These are phyloP conservation scores for Physaria fendleri DNA, from an alignment of 345 rosid genomes.

Conservation along the genomic window DNA sequence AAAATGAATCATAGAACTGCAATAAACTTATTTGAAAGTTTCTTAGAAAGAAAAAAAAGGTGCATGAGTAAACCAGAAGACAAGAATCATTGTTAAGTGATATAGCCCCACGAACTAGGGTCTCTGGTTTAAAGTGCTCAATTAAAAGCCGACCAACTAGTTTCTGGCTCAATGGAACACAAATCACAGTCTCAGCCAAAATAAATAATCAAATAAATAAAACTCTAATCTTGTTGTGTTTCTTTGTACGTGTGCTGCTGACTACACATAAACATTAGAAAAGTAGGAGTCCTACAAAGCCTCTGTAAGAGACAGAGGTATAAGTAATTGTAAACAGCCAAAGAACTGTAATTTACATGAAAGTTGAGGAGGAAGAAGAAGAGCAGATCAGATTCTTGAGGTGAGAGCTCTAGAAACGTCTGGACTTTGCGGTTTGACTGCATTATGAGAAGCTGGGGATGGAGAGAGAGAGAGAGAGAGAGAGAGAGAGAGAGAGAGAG, in stretches of 20 bases:
- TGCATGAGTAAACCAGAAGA: too few species aligned
- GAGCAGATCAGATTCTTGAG: background rate
- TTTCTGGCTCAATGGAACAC: slow-evolving; percentile 13
- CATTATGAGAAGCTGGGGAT: background rate
- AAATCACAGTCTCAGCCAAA: background rate
- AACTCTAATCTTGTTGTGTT: background rate
- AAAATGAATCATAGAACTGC: too few species aligned
- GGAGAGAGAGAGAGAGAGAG: background rate
- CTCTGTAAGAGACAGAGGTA: background rate
- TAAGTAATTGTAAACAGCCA: background rate
- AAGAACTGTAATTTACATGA: slow-evolving; percentile 18
- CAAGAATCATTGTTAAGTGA: too few species aligned
- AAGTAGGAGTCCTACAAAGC: background rate
- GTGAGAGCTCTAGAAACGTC: background rate
- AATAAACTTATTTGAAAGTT: too few species aligned
- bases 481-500: background rate
- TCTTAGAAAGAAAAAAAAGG: too few species aligned
- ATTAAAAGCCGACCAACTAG: background rate
- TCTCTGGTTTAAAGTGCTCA: background rate
- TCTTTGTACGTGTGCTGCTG: slow-evolving; percentile 12
- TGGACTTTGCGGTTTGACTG: background rate
- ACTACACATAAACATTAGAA: slow-evolving; percentile 11
- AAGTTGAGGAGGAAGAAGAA: background rate
- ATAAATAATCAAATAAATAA: background rate
- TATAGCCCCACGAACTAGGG: too few species aligned